These are phyloP conservation scores for Aspergillus novofumigatus DNA, from an alignment of 2,329 filamentous ascomycete species.

Conservation along the genomic window DNA sequence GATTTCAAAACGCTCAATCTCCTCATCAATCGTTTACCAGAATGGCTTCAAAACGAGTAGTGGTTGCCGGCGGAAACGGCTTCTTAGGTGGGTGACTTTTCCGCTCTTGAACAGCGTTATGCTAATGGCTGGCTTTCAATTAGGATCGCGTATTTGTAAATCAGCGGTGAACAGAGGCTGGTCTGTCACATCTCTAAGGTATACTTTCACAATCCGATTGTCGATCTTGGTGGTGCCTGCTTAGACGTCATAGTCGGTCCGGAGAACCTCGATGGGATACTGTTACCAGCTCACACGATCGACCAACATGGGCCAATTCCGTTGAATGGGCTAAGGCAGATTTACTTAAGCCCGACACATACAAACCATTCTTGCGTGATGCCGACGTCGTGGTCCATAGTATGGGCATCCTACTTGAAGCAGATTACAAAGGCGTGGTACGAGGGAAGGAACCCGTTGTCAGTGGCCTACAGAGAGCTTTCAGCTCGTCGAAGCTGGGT, in stretches of 20 bases:
- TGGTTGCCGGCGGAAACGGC: constrained; percentile 90
- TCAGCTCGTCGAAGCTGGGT: constrained; percentile 59
- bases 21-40: constrained; percentile 14
- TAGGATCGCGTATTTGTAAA: constrained; percentile 79
- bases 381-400: constrained; percentile 87
- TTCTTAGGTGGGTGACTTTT: constrained; percentile 63
- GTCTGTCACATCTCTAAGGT: constrained; percentile 92
- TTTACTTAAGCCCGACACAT: constrained; percentile 76
- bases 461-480: constrained; percentile 71
- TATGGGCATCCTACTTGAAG: constrained; percentile 94
- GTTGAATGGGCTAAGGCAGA: constrained; percentile 88
- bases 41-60: constrained; percentile 67
- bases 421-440: constrained; percentile 93
- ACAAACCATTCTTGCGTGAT: constrained; percentile 68
- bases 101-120: not conserved
- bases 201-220: constrained; percentile 21
- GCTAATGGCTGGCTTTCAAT: not conserved
- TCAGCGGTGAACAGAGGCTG: constrained; percentile 79
- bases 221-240: constrained; percentile 2
- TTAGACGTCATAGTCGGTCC: constrained; percentile 62
- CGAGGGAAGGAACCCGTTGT: constrained; percentile 80
- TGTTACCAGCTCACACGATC: constrained; percentile 65
- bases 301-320: constrained; percentile 75
- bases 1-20: not conserved
- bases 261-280: constrained; percentile 82